These are phyloP conservation scores for Agrocybe pediades DNA, from an alignment of 768 basidiomycete genomes.

Conservation along the genomic window DNA sequence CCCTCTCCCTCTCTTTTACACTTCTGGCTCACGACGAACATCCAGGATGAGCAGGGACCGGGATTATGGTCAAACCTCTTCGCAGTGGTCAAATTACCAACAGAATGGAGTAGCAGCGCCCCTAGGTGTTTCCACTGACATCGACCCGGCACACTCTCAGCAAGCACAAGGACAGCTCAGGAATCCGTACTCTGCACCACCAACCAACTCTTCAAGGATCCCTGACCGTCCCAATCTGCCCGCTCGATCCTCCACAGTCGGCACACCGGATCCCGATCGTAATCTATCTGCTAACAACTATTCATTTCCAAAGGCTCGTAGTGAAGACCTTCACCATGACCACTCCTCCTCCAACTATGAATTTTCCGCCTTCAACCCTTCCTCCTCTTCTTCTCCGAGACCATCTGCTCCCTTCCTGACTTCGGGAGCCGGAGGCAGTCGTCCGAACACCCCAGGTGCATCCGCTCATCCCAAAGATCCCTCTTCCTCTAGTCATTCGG, in stretches of 20 bases:
- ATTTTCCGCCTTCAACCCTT: conserved; percentile 14
- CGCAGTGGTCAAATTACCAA: conserved; percentile 34
- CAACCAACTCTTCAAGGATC: conserved; percentile 35
- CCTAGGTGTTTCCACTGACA: conserved; percentile 26
- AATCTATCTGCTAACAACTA: conserved; percentile 37
- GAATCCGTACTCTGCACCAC: conserved; percentile 36
- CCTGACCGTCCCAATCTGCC: conserved; percentile 58
- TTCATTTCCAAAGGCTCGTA: conserved; percentile 54
- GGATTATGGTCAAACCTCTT: conserved; percentile 33
- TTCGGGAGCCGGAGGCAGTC: conserved; percentile 41
- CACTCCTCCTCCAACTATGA: conserved; percentile 27
- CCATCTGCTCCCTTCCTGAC: conserved; percentile 49
- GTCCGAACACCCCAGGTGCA: conserved; percentile 57
- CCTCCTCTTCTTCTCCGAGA: conserved; percentile 36
- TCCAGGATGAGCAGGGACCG: conserved; percentile 39
- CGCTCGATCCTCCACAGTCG: conserved; percentile 66
- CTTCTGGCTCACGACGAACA: not conserved
- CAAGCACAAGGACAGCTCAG: conserved; percentile 18
- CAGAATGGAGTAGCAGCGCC: conserved; percentile 22
- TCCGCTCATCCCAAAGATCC: conserved; percentile 35
- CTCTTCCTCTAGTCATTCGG: conserved; percentile 56
- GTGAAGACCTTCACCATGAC: conserved; percentile 71
- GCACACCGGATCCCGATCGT: conserved; percentile 55
- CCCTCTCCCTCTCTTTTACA: not conserved
- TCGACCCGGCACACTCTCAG: conserved; percentile 15